Base-by-base conservation (phyloP, 2,329 filamentous ascomycete genomes). In the Penicillium decumbens region DNA sequence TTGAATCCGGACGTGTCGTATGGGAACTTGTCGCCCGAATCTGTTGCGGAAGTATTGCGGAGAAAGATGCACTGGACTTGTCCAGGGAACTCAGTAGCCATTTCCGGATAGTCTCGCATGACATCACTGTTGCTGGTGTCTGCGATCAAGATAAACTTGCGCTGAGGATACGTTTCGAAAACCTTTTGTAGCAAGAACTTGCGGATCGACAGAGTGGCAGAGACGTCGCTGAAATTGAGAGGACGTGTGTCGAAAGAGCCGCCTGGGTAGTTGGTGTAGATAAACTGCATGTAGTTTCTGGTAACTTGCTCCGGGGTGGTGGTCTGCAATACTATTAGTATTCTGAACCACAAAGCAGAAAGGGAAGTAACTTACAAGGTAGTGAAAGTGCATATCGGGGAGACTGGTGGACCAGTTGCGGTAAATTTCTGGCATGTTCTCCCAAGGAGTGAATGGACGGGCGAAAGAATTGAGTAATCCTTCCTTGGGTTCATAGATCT, bases 381-480 rank as follows among this genome's bases (percentile, higher is more conserved):
- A 37, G 33, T 37, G 33, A 15, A 37, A 37, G 10, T 37, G 33
- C 33, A 20, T 37, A 18, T 37, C 12, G 15, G 33, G 33, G 9
- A 37, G 33, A 15, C 33, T 37, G 33, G 33, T 37, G 15, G 33
- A 37, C 33, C 87, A 90, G 62, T 89, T 88, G 56, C 83, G 80
- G 65, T 89, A 91, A 57, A 90, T 84, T 2, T 83, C 77, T 0
- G 87, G 87, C 88, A 91, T 91, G 69, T 90, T 85, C 75, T 85
- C 76, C 87, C 87, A 91, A 0, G 80, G 76, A 0, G 76, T 78
- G 65, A 88, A 91, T 0, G 84, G 76, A 3, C 81, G 78, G 0
- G 87, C 87, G 61, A 91, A 90, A 0, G 85, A 84, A 71, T 91
- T 91, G 9, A 90, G 74, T 0, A 91, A 74, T 4, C 87, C 88